These are phyloP conservation scores for Camellia lanceoleosa DNA, from an alignment of 148 eudicot genomes.

Conservation along the genomic window DNA sequence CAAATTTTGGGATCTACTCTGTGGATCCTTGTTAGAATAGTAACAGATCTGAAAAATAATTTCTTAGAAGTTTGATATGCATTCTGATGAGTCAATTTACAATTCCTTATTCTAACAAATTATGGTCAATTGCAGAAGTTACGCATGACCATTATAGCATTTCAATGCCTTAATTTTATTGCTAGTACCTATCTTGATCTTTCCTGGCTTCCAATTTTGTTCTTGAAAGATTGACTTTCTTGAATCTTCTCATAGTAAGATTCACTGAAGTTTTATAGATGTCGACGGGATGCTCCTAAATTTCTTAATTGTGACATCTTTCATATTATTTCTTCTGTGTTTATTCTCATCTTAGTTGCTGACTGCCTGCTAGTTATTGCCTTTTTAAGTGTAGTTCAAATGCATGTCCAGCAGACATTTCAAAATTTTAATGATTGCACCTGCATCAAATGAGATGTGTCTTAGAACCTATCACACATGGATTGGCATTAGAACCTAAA, in stretches of 20 bases:
- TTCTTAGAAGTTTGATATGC: background rate
- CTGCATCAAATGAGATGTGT: background rate
- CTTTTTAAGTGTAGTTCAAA: background rate
- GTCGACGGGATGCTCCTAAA: no score
- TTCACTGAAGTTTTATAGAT: no score
- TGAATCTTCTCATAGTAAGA: no score
- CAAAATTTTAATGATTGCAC: background rate
- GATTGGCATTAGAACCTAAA: no score
- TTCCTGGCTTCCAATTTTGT: no score
- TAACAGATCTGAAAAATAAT: background rate
- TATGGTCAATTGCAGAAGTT: background rate
- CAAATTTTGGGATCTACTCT: background rate
- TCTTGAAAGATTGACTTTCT: no score
- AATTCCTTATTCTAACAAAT: background rate
- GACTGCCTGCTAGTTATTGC: background rate
- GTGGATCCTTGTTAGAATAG: background rate
- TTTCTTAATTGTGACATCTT: background rate
- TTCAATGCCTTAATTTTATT: no score
- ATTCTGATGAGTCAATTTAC: background rate
- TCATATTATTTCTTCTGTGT: background rate
- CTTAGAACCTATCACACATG: no score
- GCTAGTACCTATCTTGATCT: no score
- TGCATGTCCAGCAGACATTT: background rate
- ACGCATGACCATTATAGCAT: no score
- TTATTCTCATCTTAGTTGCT: background rate